Conservation (phyloP, 2,329 filamentous ascomycete genomes). For the Colletotrichum filicis region DNA sequence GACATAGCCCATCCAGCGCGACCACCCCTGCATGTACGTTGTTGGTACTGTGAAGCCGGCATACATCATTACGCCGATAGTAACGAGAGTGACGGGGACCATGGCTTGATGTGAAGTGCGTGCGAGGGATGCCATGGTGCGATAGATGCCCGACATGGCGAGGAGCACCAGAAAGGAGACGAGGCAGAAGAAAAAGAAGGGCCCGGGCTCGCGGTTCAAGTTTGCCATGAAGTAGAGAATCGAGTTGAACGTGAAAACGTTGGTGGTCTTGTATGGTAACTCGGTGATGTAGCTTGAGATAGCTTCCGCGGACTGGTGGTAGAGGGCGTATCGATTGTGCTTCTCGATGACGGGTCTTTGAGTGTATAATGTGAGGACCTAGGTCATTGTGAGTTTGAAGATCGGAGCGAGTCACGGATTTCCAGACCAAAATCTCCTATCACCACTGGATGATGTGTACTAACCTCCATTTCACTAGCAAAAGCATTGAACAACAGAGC, state of each 20-base stretch:
- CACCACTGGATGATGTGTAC: not conserved
- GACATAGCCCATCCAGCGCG: constrained; percentile 84
- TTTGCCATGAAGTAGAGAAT: constrained; percentile 76
- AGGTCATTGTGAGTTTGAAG: not conserved
- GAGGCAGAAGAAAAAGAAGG: constrained; percentile 70
- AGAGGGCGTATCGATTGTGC: constrained; percentile 43
- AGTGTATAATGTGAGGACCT: constrained; percentile 38
- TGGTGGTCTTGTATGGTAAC: constrained; percentile 69
- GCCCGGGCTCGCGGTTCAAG: constrained; percentile 65
- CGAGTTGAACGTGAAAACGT: constrained; percentile 69
- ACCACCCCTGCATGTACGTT: constrained; percentile 81
- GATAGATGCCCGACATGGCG: constrained; percentile 44
- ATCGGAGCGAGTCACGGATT: not conserved
- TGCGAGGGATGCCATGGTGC: constrained; percentile 43
- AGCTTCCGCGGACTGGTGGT: constrained; percentile 60
- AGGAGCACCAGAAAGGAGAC: constrained; percentile 48
- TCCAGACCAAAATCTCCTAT: not conserved
- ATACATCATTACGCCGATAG: constrained; percentile 74
- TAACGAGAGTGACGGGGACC: constrained; percentile 68
- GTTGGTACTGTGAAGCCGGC: constrained; percentile 76
- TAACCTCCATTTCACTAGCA: constrained; percentile 40
- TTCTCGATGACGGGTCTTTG: constrained; percentile 43
- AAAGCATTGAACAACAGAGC: constrained; percentile 47
- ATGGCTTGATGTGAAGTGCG: constrained; percentile 44
- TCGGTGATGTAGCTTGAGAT: constrained; percentile 73